Evolutionary conservation across 176 grass and related monocot genomes (phyloP).

Genomic region (Luzula sylvatica): DNA sequence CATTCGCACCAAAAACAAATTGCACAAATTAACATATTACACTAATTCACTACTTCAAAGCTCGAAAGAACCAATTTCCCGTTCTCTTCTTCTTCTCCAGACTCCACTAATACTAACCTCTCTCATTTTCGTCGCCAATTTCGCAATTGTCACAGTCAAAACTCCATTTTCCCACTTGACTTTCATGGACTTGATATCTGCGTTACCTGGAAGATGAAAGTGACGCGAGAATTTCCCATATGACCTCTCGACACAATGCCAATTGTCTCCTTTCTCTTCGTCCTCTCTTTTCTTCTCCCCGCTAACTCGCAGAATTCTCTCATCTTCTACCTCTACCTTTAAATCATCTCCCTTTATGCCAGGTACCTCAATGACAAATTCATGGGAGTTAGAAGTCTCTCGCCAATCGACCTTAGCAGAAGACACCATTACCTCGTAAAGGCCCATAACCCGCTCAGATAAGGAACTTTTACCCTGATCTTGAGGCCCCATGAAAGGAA

Average conservation of each 20-base stretch:
- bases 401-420: constrained; percentile 66
- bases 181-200: constrained; percentile 43
- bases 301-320: constrained; percentile 61
- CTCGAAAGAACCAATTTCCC: constrained; percentile 31
- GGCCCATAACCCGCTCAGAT: constrained; percentile 38
- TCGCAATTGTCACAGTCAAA: constrained; percentile 42
- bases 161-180: constrained; percentile 49
- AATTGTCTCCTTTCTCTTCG: constrained; percentile 45
- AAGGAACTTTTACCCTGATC: constrained; percentile 7
- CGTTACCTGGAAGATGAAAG: constrained; percentile 70
- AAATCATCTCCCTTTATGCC: constrained; percentile 55
- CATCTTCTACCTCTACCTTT: constrained; percentile 70
- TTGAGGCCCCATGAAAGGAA: constrained; percentile 22
- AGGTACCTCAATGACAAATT: constrained; percentile 73
- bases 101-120: constrained; percentile 45
- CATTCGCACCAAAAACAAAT: background rate
- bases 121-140: constrained; percentile 61
- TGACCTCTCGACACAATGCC: constrained; percentile 71
- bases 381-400: constrained; percentile 54
- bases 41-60: constrained; percentile 27
- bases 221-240: constrained; percentile 92
- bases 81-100: constrained; percentile 22
- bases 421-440: constrained; percentile 38
- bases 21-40: background rate
- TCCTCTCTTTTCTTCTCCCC: constrained; percentile 65